phyloP scores from a whole-genome alignment of 257 asterid genomes.

The Knoxia roxburghii region DNA sequence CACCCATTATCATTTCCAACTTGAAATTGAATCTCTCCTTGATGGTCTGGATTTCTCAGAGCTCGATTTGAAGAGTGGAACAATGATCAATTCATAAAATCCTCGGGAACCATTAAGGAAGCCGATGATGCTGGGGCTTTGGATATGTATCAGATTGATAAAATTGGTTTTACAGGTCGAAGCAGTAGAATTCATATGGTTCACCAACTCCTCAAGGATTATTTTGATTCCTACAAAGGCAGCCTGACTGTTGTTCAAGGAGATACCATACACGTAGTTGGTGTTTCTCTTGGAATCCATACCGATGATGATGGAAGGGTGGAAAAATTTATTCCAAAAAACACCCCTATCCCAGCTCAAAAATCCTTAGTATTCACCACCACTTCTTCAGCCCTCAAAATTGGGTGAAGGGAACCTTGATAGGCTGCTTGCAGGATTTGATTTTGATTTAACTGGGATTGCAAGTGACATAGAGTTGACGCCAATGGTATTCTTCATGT shows the following conservation, averaged over 20 bases:
- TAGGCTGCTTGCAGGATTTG: slow-evolving; percentile 68
- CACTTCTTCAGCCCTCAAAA: slow-evolving; percentile 64
- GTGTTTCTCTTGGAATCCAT: slow-evolving; percentile 77
- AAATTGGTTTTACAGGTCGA: slow-evolving; percentile 86
- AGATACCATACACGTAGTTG: slow-evolving; percentile 82
- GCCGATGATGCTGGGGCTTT: slow-evolving; percentile 94
- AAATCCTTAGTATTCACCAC: slow-evolving; percentile 86
- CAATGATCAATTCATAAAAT: slow-evolving; percentile 70
- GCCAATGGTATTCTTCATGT: slow-evolving; percentile 68
- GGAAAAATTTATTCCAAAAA: slow-evolving; percentile 89
- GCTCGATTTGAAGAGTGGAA: slow-evolving; percentile 92
- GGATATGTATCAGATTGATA: slow-evolving; percentile 62
- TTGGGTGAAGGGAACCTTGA: slow-evolving; percentile 83
- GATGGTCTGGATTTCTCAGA: slow-evolving; percentile 76
- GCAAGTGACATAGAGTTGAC: slow-evolving; percentile 74
- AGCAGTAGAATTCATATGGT: slow-evolving; percentile 85
- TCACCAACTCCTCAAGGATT: slow-evolving; percentile 70
- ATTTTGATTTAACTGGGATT: slow-evolving; percentile 71
- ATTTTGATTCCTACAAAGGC: slow-evolving; percentile 88
- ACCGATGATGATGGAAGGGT: slow-evolving; percentile 92
- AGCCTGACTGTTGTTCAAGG: slow-evolving; percentile 91
- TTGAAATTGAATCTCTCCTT: slow-evolving; percentile 81
- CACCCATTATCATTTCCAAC: slow-evolving; percentile 81
- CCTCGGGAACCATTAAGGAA: slow-evolving; percentile 84
- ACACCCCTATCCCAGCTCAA: slow-evolving; percentile 67